Evolutionary conservation across 352 stramenopile genomes (phyloP).

Genomic region (Synura sp.): DNA sequence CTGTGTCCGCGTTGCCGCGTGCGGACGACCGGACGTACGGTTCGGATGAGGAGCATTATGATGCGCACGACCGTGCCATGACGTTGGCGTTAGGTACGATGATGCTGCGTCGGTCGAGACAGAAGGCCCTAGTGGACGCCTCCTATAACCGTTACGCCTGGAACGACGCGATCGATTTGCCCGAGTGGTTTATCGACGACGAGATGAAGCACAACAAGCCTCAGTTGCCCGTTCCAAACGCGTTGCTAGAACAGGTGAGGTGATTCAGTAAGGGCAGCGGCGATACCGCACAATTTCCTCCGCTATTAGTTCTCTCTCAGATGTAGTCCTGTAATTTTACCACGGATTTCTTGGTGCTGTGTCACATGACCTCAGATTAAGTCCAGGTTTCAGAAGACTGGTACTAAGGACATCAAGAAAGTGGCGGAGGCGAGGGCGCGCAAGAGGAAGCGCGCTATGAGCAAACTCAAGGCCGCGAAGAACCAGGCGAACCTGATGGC

Average conservation of each 20-base stretch:
- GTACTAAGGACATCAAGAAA: constrained; percentile 98
- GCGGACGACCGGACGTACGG: constrained; percentile 86
- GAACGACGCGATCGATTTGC: constrained; percentile 92
- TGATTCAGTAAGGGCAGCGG: no score
- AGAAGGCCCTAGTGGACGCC: constrained; percentile 95
- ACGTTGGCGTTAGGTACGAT: constrained; percentile 73
- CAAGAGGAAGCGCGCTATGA: constrained; percentile 77
- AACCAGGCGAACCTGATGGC: constrained; percentile 93
- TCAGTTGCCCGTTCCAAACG: constrained; percentile 90
- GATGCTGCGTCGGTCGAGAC: constrained; percentile 94
- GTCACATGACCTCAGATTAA: not conserved
- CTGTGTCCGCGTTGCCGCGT: not conserved
- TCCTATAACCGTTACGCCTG: constrained; percentile 99
- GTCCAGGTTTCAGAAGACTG: constrained; percentile 81
- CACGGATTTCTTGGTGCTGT: not conserved
- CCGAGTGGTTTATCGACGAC: constrained; percentile 96
- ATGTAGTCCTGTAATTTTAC: no score
- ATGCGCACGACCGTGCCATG: constrained; percentile 89
- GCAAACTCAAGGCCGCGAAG: constrained; percentile 90
- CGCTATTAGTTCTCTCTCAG: no score
- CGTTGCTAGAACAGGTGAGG: constrained; percentile 96
- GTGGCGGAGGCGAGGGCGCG: constrained; percentile 93
- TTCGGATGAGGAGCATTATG: constrained; percentile 93
- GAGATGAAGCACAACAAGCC: constrained; percentile 94
- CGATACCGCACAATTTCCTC: no score